Evolutionary conservation across 2,329 filamentous ascomycete genomes (phyloP).

Genomic region (Acrocalymma vagum): DNA sequence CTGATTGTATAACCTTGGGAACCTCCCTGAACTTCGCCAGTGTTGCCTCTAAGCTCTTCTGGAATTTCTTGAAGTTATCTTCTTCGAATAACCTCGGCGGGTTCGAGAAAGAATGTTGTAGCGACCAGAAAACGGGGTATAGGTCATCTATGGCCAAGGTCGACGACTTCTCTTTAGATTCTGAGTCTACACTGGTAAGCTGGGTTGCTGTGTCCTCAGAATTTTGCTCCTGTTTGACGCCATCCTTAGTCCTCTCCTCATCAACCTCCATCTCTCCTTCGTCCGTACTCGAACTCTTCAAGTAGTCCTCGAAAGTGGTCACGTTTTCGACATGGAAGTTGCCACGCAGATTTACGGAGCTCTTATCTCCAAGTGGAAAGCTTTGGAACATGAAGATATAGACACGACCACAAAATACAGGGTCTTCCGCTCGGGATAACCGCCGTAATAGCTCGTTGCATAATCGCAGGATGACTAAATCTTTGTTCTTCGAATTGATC

Average conservation of each 20-base stretch:
- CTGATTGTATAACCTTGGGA: slow-evolving; percentile 73
- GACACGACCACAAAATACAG: slow-evolving; percentile 94
- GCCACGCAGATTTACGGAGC: slow-evolving; percentile 93
- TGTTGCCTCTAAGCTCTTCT: slow-evolving; percentile 68
- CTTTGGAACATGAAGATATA: slow-evolving; percentile 99
- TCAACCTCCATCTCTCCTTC: slow-evolving; percentile 74
- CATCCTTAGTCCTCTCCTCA: slow-evolving; percentile 43
- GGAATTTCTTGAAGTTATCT: slow-evolving; percentile 72
- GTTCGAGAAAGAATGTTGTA: slow-evolving; percentile 92
- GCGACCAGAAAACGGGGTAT: slow-evolving; percentile 92
- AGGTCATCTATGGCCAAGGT: slow-evolving; percentile 73
- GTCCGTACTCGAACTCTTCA: slow-evolving; percentile 45
- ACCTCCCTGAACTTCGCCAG: slow-evolving; percentile 79
- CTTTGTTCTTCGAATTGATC: slow-evolving; percentile 68
- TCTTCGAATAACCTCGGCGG: slow-evolving; percentile 82
- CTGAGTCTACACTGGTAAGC: slow-evolving; percentile 39
- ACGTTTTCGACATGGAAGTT: slow-evolving; percentile 97
- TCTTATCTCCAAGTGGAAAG: slow-evolving; percentile 95
- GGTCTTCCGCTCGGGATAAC: slow-evolving; percentile 94
- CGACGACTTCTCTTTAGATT: slow-evolving; percentile 33
- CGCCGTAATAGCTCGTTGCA: slow-evolving; percentile 96
- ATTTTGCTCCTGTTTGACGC: no score
- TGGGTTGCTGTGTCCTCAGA: slow-evolving; percentile 21
- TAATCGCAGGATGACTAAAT: slow-evolving; percentile 86
- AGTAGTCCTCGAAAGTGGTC: slow-evolving; percentile 77